A percentile compares a stretch with the other conserved stretches of the same genome.
Conservation (phyloP, 2,329 filamentous ascomycete species). For the Cordyceps farinosa region DNA sequence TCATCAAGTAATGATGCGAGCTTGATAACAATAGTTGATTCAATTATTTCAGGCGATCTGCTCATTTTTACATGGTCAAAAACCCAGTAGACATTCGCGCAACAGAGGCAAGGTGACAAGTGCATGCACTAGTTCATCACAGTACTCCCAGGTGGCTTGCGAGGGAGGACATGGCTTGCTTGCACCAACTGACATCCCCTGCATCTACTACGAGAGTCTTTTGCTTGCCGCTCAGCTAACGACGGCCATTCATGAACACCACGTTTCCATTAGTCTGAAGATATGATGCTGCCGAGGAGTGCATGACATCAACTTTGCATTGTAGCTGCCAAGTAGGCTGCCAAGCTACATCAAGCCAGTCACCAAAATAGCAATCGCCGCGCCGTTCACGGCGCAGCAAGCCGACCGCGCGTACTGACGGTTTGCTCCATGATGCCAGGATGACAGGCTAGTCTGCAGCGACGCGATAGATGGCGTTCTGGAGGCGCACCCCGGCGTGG, state of each 20-base stretch:
- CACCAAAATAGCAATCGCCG: background rate
- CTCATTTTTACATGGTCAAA: no score
- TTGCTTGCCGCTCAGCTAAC: background rate
- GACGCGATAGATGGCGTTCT: background rate
- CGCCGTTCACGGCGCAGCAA: background rate
- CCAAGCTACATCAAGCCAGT: background rate
- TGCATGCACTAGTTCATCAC: background rate
- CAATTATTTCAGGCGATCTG: no score
- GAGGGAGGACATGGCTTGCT: no score
- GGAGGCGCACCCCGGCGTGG: slow-evolving; percentile 12
- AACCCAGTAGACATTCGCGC: no score
- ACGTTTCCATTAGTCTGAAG: background rate
- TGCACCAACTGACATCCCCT: background rate
- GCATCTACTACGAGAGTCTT: background rate
- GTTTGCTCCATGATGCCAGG: slow-evolving; percentile 9
- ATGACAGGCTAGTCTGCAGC: background rate
- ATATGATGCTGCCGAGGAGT: background rate
- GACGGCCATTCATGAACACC: background rate
- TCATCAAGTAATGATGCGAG: no score
- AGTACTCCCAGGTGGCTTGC: background rate
- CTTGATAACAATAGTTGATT: no score
- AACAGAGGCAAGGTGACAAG: background rate
- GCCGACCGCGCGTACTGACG: slow-evolving; percentile 1
- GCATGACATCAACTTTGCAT: background rate
- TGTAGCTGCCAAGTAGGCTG: background rate